Evolutionary conservation across 2,329 filamentous ascomycete species (phyloP), one percentile per base, ranked within the genome.

Genomic region (Alternaria novae-zelandiae): DNA sequence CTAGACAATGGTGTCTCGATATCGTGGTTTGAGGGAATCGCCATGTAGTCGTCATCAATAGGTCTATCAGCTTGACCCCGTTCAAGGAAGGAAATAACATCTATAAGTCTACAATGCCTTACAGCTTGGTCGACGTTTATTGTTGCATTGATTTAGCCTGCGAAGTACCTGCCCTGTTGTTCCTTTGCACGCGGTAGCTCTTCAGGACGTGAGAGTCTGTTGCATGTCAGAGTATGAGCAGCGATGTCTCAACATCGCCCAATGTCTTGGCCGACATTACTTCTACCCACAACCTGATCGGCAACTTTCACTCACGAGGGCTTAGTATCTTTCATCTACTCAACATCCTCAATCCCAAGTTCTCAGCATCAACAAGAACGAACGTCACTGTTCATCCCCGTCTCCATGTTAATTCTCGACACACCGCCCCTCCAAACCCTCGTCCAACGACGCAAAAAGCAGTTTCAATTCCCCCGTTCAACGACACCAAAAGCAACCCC

Each of bases 1-100:
- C 57, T 80, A 72, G 57, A 47, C n/a, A 5, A 15, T 47, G 3
- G 12, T 41, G 36, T 41, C 17, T 17, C n/a, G 21, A 26, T 25
- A n/a, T 41, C n/a, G 8, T 11, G 8, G 9, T 41, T 41, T 10
- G 15, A 41, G 15, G n/a, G n/a, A 11, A 41, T 10, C 9, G 36
- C 4, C 36, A 41, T 41, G n/a, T 3, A 17, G 8, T n/a, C 8
- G 10, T 5, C 1, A 41, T 41, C 32, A n/a, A 17, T 0, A 1
- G 1, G 32, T 41, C 36, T 17, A 41, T 17, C n/a, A 0, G 9
- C 0, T 3, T 17, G 2, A 41, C 15, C 2, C 32, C 4, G 30
- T 41, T 41, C 1, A 41, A 41, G 5, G 9, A 41, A 41, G 8
- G 3, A 0, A 2, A 1, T 41, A 10, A n/a, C 15, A n/a, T 2